Evolutionary conservation across 805 yeast genomes (phyloP).

Genomic region (Diddensiella transvaalensis): DNA sequence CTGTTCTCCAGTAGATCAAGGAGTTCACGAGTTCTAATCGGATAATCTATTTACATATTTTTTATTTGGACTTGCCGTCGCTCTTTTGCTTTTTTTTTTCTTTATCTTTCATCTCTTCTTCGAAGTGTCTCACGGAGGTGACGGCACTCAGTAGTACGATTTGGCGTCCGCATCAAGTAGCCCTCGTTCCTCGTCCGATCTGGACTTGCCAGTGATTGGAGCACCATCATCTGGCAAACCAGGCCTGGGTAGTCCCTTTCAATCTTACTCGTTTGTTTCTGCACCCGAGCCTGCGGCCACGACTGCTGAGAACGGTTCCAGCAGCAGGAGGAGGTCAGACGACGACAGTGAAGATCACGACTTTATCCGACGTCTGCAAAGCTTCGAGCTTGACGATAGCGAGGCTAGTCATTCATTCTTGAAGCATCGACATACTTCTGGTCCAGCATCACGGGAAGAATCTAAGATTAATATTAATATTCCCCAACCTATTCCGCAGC

Average conservation of each 20-base stretch:
- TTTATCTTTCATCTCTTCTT: too few relatives aligned
- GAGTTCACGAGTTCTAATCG: too few relatives aligned
- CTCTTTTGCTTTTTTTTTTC: too few relatives aligned
- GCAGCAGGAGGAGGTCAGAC: too few relatives aligned
- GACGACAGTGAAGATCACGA: background rate
- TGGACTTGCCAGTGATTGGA: slow-evolving; percentile 6
- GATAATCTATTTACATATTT: too few relatives aligned
- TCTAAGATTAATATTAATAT: slow-evolving; percentile 12
- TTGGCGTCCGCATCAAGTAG: background rate
- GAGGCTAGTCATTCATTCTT: slow-evolving; percentile 2
- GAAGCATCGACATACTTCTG: background rate
- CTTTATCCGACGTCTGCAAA: background rate
- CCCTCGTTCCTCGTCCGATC: slow-evolving; percentile 6
- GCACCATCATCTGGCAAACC: background rate
- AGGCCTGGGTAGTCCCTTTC: slow-evolving; percentile 1
- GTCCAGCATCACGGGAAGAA: background rate
- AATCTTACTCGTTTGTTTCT: background rate
- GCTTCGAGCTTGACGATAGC: slow-evolving; percentile 11
- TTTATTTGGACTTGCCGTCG: too few relatives aligned
- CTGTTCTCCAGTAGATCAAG: too few relatives aligned
- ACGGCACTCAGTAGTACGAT: too few relatives aligned
- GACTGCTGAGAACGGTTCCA: background rate
- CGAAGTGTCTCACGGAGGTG: too few relatives aligned
- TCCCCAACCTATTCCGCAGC: slow-evolving; percentile 21
- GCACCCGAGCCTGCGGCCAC: background rate